Percentiles rank a stretch among this genome's conserved stretches.
phyloP scores from a whole-genome alignment of 2,329 filamentous ascomycete genomes.

The Colletotrichum chlorophyti region DNA sequence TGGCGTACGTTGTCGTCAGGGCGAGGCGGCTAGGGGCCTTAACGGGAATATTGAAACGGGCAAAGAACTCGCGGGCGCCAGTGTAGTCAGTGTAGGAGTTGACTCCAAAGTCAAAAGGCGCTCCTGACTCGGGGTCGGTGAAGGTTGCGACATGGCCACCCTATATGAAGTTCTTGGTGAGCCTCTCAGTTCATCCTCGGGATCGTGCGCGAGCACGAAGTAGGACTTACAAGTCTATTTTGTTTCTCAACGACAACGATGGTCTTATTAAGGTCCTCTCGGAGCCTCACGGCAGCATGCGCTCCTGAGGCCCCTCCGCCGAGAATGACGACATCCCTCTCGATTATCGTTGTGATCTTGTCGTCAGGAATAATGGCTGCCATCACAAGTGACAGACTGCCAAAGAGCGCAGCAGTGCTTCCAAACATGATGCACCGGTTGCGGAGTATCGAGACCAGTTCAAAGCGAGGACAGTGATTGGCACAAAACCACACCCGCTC shows the following conservation, averaged over 20 bases:
- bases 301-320: conserved; percentile 46
- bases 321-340: conserved; percentile 42
- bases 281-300: conserved; percentile 43
- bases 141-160: conserved; percentile 59
- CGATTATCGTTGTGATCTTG: conserved; percentile 19
- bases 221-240: conserved; percentile 37
- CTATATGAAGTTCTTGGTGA: too few species aligned
- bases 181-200: too few species aligned
- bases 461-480: too few species aligned
- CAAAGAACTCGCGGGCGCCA: conserved; percentile 50
- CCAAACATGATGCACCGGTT: not conserved
- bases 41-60: conserved; percentile 46
- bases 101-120: conserved; percentile 43
- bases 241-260: conserved; percentile 45
- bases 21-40: conserved; percentile 33
- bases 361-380: not conserved
- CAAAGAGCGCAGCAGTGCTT: not conserved
- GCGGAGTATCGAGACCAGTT: too few species aligned
- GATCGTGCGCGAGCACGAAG: too few species aligned
- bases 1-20: conserved; percentile 40
- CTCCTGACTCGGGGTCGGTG: conserved; percentile 45
- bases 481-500: too few species aligned
- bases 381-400: not conserved
- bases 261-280: conserved; percentile 41
- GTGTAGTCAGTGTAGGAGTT: conserved; percentile 45